phyloP scores from a whole-genome alignment of 2,329 filamentous ascomycete genomes.

The Beauveria scarabaeidicola region DNA sequence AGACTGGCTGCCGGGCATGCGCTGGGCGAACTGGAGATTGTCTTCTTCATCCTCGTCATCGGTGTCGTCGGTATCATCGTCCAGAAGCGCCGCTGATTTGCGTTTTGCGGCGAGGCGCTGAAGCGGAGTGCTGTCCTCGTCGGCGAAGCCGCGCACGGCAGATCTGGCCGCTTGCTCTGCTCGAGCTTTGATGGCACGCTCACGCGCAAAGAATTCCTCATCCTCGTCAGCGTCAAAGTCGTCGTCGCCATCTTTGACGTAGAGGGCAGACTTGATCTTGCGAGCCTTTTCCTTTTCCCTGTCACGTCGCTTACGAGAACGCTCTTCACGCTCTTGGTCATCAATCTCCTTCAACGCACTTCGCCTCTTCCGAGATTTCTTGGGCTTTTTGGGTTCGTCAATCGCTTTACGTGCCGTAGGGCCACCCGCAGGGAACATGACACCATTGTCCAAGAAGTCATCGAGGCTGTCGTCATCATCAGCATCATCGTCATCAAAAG shows the following conservation, averaged over 20 bases:
- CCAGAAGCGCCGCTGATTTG: conserved; percentile 18
- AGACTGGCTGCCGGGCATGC: conserved; percentile 18
- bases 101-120: conserved; percentile 19
- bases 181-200: conserved; percentile 51
- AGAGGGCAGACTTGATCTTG: conserved; percentile 78
- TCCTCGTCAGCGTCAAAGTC: conserved; percentile 71
- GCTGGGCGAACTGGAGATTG: conserved; percentile 16
- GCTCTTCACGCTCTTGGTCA: conserved; percentile 57
- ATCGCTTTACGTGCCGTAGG: conserved; percentile 48
- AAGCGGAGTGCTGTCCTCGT: conserved; percentile 5
- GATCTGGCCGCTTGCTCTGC: conserved; percentile 29
- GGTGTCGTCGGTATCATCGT: conserved; percentile 21
- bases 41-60: conserved; percentile 20
- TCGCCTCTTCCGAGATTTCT: conserved; percentile 36
- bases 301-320: conserved; percentile 51
- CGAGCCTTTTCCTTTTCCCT: conserved; percentile 67
- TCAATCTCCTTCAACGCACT: conserved; percentile 37
- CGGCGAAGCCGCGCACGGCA: conserved; percentile 12
- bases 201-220: conserved; percentile 66
- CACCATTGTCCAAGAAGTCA: conserved; percentile 37
- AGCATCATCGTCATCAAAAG: conserved; percentile 67
- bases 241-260: conserved; percentile 77
- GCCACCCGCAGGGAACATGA: conserved; percentile 61
- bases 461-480: conserved; percentile 55
- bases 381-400: conserved; percentile 50